Evolutionary conservation across 2,329 filamentous ascomycete species (phyloP).

Genomic region (Cryphonectria radicalis): DNA sequence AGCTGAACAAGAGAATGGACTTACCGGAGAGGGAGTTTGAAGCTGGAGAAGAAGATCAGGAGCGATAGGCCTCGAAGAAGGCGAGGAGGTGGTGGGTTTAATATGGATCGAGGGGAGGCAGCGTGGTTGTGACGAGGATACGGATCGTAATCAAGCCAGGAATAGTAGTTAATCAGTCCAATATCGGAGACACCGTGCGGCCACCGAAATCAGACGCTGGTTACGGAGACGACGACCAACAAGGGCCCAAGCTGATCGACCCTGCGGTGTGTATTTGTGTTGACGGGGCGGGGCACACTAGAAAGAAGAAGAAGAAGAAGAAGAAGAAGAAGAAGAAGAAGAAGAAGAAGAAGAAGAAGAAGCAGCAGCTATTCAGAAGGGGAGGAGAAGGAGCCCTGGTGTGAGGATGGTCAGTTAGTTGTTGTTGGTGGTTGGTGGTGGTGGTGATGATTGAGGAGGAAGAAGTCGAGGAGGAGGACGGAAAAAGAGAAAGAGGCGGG

Average conservation of each 20-base stretch:
- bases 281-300: background rate
- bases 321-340: background rate
- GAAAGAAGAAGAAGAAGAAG: background rate
- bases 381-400: background rate
- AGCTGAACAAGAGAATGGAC: conserved; percentile 16
- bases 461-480: background rate
- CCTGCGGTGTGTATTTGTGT: conserved; percentile 2
- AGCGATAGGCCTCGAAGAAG: conserved; percentile 20
- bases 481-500: background rate
- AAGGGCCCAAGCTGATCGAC: conserved; percentile 17
- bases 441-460: background rate
- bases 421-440: too few relatives aligned
- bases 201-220: conserved; percentile 18
- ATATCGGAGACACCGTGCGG: conserved; percentile 32
- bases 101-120: conserved; percentile 26
- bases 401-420: background rate
- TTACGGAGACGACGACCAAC: conserved; percentile 18
- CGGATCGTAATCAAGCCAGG: conserved; percentile 23
- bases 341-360: background rate
- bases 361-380: conserved; percentile 1
- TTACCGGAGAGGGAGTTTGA: conserved; percentile 26
- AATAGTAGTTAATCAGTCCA: conserved; percentile 27
- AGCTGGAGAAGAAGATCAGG: conserved; percentile 12
- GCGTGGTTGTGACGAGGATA: conserved; percentile 20
- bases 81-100: conserved; percentile 22